A percentile compares a stretch with the other conserved stretches of the same genome.
These are phyloP conservation scores for Xerocomellus chrysenteron DNA, from an alignment of 768 basidiomycete species.

Conservation along the genomic window DNA sequence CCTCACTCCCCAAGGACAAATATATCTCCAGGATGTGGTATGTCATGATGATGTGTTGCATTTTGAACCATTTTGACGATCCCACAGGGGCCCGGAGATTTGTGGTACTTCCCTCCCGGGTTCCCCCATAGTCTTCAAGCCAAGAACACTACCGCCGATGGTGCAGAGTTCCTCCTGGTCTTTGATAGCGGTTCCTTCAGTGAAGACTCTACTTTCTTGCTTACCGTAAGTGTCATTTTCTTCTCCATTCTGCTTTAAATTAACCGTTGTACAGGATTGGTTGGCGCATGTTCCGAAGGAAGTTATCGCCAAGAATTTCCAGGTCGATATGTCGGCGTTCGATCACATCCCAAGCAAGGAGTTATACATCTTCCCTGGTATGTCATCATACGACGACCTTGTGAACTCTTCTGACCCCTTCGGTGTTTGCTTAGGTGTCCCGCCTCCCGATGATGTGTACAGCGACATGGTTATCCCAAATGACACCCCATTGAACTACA, in stretches of 20 bases:
- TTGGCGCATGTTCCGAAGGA: conserved; percentile 59
- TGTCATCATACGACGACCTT: background rate
- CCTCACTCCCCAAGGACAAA: conserved; percentile 51
- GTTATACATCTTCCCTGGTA: conserved; percentile 56
- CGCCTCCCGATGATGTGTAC: conserved; percentile 42
- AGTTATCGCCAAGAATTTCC: conserved; percentile 66
- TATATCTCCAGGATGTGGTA: conserved; percentile 55
- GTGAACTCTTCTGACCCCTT: background rate
- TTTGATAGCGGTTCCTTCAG: conserved; percentile 46
- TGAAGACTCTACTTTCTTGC: conserved; percentile 58
- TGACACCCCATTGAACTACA: conserved; percentile 49
- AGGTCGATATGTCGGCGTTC: conserved; percentile 45
- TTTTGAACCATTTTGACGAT: conserved; percentile 13
- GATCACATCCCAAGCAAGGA: conserved; percentile 53
- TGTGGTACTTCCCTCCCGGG: conserved; percentile 63
- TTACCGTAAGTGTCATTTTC: conserved; percentile 19
- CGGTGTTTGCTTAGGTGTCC: conserved; percentile 31
- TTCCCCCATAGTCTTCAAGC: conserved; percentile 57
- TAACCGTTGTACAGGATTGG: conserved; percentile 52
- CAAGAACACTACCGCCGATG: conserved; percentile 44
- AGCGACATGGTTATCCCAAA: conserved; percentile 49
- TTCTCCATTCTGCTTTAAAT: background rate
- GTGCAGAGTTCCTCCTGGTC: conserved; percentile 53
- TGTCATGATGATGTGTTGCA: conserved; percentile 22
- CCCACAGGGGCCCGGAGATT: conserved; percentile 37